Evolutionary conservation across 495 filamentous ascomycete genomes (phyloP).

Genomic region (Neurospora sp.): DNA sequence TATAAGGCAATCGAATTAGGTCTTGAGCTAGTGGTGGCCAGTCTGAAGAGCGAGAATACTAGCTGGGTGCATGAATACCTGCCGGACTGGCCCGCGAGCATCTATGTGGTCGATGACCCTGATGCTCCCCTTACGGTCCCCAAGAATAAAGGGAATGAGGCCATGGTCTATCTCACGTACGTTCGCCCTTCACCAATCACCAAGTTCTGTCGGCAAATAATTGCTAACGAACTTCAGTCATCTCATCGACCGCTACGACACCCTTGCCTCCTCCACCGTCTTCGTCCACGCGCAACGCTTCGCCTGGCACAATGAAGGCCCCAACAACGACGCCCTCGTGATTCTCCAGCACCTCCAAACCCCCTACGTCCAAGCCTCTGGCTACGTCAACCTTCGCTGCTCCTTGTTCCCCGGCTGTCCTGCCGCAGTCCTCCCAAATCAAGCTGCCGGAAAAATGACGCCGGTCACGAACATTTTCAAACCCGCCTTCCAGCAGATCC

Average conservation of each 20-base stretch:
- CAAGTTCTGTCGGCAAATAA: slow-evolving; percentile 18
- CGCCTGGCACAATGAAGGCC: slow-evolving; percentile 57
- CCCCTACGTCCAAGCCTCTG: slow-evolving; percentile 42
- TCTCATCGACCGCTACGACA: slow-evolving; percentile 56
- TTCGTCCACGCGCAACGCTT: slow-evolving; percentile 54
- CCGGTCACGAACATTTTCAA: too few species aligned
- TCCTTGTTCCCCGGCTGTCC: too few species aligned
- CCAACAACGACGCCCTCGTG: slow-evolving; percentile 35
- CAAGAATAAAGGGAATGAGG: slow-evolving; percentile 51
- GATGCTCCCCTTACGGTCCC: slow-evolving; percentile 32
- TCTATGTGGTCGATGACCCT: slow-evolving; percentile 43
- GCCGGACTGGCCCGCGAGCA: slow-evolving; percentile 29
- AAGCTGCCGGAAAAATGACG: too few species aligned
- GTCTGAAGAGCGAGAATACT: slow-evolving; percentile 21
- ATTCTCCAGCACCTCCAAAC: slow-evolving; percentile 45
- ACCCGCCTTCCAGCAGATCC: slow-evolving; percentile 43
- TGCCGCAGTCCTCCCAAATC: too few species aligned
- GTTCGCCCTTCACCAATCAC: slow-evolving; percentile 24
- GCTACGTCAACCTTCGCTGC: slow-evolving; percentile 60
- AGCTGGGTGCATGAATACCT: slow-evolving; percentile 27
- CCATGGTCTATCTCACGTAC: slow-evolving; percentile 52
- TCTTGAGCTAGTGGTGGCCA: slow-evolving; percentile 27
- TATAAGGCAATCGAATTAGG: too few species aligned
- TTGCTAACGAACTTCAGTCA: slow-evolving; percentile 37
- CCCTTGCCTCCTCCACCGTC: slow-evolving; percentile 46